Percentiles rank a stretch among this genome's conserved stretches.
phyloP scores from a whole-genome alignment of 2,329 filamentous ascomycete species.

The Diaporthe aspalathi region DNA sequence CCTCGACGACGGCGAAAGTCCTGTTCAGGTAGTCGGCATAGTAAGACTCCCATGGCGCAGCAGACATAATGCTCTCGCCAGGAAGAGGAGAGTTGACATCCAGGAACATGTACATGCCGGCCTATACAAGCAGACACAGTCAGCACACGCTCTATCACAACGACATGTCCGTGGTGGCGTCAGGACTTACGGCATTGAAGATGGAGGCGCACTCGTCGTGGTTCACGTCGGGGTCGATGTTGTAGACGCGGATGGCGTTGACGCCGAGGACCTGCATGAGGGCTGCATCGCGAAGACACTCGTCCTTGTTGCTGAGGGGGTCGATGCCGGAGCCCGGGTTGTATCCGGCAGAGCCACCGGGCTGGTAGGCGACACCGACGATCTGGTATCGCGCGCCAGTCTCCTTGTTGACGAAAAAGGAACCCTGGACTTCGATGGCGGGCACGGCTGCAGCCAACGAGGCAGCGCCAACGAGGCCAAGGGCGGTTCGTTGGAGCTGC shows the following conservation, averaged over 20 bases:
- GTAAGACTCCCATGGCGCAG: constrained; percentile 69
- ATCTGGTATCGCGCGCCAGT: constrained; percentile 73
- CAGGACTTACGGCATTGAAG: constrained; percentile 66
- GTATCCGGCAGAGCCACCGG: constrained; percentile 73
- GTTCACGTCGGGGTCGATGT: constrained; percentile 73
- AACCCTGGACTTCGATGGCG: constrained; percentile 66
- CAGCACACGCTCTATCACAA: not conserved
- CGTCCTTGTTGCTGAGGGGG: constrained; percentile 67
- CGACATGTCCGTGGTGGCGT: no score
- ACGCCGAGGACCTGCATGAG: constrained; percentile 73
- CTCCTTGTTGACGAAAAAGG: constrained; percentile 69
- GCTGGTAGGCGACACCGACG: constrained; percentile 76
- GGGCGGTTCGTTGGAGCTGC: constrained; percentile 22
- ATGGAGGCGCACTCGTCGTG: constrained; percentile 75
- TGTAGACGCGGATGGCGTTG: constrained; percentile 78
- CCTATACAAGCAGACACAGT: constrained; percentile 47
- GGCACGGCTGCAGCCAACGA: constrained; percentile 67
- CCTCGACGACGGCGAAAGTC: constrained; percentile 74
- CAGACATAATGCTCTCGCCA: constrained; percentile 67
- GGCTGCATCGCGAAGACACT: constrained; percentile 73
- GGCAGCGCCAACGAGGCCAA: constrained; percentile 51
- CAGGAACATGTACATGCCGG: constrained; percentile 76
- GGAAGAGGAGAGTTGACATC: constrained; percentile 75
- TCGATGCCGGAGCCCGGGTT: constrained; percentile 65
- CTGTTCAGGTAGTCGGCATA: constrained; percentile 71